Evolutionary conservation across 768 basidiomycete genomes (phyloP), one percentile per base, ranked within the genome.

Genomic region (Rhodotorula diobovata): DNA sequence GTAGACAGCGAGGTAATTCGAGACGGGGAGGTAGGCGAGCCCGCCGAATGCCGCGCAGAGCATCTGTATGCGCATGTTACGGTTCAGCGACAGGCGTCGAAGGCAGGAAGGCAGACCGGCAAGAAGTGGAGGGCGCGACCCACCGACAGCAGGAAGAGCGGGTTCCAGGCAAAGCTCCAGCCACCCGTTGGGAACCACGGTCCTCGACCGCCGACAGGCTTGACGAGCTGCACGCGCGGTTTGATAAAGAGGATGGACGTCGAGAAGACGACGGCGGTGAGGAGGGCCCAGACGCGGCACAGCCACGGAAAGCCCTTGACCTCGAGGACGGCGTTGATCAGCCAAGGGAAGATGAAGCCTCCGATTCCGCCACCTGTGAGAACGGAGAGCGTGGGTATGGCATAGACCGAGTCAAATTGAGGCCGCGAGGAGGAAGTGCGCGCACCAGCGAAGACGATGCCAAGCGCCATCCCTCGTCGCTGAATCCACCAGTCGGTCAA

Each of bases 21-120:
- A 64, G 3, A 73, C 67, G 20, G 75, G 71, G 37, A 76, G 69
- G 50, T 67, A 73, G 11, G 71, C 55, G 4, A 76, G 55, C 1
- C 45, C 43, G 16, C 65, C 56, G 55, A 76, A 21, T 63, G 69
- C 55, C 0, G 70, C 56, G 2, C 66, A 55, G 32, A 53, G 23
- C 37, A 9, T 25, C 45, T 61, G 43, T 32, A 20, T 20, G 39
- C 6, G 12, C 18, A 14, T 9, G 11, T 11, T 11, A 45, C 10
- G 16, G 16, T 3, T 32, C 21, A n/a, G 46, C n/a, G n/a, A n/a
- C n/a, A n/a, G 4, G 11, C 32, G 21, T 45, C 59, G 43, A 58
- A 37, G 1, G 11, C 12, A 11, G 14, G 11, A 9, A 25, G 35
- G 16, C 7, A 39, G 35, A 41, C 9, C 23, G n/a, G 5, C 9